Base-by-base conservation (phyloP, 2,329 filamentous ascomycete genomes). In the Fusarium protoensiforme region DNA sequence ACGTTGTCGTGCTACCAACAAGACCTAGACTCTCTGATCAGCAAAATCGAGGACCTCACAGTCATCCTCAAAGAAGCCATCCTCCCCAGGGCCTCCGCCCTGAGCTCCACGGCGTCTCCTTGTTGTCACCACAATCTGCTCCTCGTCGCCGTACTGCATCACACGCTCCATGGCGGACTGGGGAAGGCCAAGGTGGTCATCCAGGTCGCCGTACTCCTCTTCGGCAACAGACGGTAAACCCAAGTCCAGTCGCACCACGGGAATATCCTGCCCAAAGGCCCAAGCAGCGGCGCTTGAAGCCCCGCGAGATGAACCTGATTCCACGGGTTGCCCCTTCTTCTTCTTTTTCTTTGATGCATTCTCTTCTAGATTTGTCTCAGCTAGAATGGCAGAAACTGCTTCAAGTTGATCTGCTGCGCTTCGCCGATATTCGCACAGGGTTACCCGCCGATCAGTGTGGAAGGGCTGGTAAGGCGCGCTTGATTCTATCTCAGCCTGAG, bases 391-490 rank as follows among this genome's bases (percentile, higher is more conserved):
- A 29, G 85, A 82, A 22, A 85, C 76, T 10, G 81, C 78, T 14
- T 84, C 80, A 13, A 81, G 57, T 20, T 81, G 76, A 38, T 82
- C 75, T 4, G 82, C 80, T 46, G 74, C 69, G 61, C 75, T 80
- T 61, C 77, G 72, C 38, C 79, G 82, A 78, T 92, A 93, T 46
- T 94, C 88, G 74, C 91, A 93, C 31, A 98, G 86, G n/a, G 88
- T 90, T 51, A 98, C 93, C 4, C 96, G 91, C 63, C 91, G 90
- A 78, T 98, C 95, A 0, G 95, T 96, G 80, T 98, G 96, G 84
- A 98, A 98, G 1, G 96, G 96, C 78, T 98, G 95, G 77, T 98
- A 98, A 3, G 96, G 94, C 6, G 95, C 93, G 78, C 96, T 98
- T 2, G 96, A 98, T 80, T 99, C 96, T 73, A 98, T 97, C 84